Conservation (phyloP, 176 grass and related monocot species). For the Elymus sibiricus region DNA sequence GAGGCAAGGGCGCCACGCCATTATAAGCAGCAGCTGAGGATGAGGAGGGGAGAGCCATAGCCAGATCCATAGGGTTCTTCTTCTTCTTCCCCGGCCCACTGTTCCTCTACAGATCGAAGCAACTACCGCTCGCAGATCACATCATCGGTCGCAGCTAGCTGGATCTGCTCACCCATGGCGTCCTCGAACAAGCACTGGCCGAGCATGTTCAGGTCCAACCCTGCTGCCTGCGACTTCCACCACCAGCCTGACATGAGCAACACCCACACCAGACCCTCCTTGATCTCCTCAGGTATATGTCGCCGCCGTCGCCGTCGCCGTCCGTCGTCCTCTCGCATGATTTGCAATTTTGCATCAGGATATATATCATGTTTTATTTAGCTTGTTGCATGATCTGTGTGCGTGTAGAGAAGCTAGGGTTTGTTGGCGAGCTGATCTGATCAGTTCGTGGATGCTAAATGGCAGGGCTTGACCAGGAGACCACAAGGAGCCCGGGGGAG, state of each 20-base stretch:
- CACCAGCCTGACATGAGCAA: conserved; percentile 74
- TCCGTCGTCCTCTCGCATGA: background rate
- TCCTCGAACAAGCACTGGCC: conserved; percentile 98
- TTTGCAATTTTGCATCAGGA: background rate
- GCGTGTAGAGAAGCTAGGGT: conserved; percentile 24
- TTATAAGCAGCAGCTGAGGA: conserved; percentile 28
- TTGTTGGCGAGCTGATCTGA: background rate
- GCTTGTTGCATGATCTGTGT: conserved; percentile 13
- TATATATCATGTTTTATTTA: background rate
- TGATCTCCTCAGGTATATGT: conserved; percentile 63
- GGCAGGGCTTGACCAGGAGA: conserved; percentile 66
- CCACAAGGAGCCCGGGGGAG: conserved; percentile 58
- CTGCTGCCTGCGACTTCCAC: conserved; percentile 43
- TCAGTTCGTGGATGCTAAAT: background rate
- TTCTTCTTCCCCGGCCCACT: background rate
- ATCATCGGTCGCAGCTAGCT: background rate
- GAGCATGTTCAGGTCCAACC: conserved; percentile 97
- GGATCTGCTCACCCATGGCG: conserved; percentile 39
- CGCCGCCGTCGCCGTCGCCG: background rate
- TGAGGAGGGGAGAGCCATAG: conserved; percentile 2
- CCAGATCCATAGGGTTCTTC: conserved; percentile 40
- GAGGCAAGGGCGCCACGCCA: conserved; percentile 22
- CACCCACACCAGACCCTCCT: conserved; percentile 47
- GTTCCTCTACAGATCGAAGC: conserved; percentile 17
- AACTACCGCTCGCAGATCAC: background rate